Conservation (phyloP, 768 basidiomycete species). For the Lactifluus rugatus region DNA sequence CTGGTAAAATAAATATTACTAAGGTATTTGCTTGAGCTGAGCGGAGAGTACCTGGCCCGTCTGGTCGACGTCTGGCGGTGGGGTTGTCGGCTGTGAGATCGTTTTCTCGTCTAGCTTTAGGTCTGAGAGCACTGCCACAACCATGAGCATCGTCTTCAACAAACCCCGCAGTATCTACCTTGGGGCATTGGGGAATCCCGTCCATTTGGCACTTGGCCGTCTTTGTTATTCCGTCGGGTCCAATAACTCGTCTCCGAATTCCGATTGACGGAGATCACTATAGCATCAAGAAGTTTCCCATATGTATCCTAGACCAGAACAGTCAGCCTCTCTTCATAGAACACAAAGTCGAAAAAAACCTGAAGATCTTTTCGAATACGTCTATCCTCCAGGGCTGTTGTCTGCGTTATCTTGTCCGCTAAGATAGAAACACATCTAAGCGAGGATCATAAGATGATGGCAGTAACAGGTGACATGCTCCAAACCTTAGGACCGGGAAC, state of each 20-base stretch:
- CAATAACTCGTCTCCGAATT: conserved; percentile 69
- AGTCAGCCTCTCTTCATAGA: background rate
- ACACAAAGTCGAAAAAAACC: conserved; percentile 29
- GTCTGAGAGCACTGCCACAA: conserved; percentile 25
- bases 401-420: conserved; percentile 78
- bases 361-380: conserved; percentile 84
- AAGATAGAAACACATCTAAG: conserved; percentile 65
- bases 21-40: background rate
- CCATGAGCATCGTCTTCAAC: background rate
- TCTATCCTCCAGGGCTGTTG: conserved; percentile 84
- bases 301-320: conserved; percentile 58
- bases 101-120: conserved; percentile 53
- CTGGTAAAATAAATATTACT: background rate
- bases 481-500: conserved; percentile 65
- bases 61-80: conserved; percentile 32
- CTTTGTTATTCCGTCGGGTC: conserved; percentile 63
- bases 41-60: conserved; percentile 34
- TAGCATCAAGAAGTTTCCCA: conserved; percentile 74
- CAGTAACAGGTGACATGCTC: background rate
- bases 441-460: conserved; percentile 6
- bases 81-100: conserved; percentile 35
- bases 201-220: conserved; percentile 51
- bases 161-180: conserved; percentile 29
- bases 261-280: conserved; percentile 62
- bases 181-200: conserved; percentile 60